A percentile compares a stretch with the other conserved stretches of the same genome.
Conservation (phyloP, 768 basidiomycete species). For the Phlebiopsis flavidoalba region DNA sequence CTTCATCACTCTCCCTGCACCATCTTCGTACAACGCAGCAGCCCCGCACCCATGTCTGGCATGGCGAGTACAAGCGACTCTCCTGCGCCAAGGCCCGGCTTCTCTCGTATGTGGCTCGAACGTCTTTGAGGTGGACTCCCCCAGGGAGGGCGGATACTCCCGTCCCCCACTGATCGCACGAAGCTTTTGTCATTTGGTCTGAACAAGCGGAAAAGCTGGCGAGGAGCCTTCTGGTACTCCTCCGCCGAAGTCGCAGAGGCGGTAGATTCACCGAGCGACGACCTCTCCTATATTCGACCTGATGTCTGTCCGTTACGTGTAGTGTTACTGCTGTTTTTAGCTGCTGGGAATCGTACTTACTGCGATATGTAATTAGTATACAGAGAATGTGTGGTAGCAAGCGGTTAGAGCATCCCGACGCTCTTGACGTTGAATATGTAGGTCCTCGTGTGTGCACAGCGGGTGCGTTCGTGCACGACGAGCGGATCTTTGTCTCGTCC, state of each 20-base stretch:
- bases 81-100: constrained; percentile 67
- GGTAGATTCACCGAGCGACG: constrained; percentile 3
- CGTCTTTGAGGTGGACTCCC: constrained; percentile 41
- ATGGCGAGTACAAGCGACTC: constrained; percentile 39
- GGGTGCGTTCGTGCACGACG: too few relatives aligned
- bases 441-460: constrained; percentile 62
- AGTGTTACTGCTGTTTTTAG: neutral
- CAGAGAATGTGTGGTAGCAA: neutral
- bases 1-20: constrained; percentile 71
- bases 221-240: constrained; percentile 67
- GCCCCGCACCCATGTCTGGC: constrained; percentile 37
- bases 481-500: constrained; percentile 79
- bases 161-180: constrained; percentile 56
- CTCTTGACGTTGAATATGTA: constrained; percentile 70
- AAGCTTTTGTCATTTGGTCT: constrained; percentile 79
- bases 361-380: constrained; percentile 13
- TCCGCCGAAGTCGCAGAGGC: constrained; percentile 45
- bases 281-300: too few relatives aligned
- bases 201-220: constrained; percentile 76
- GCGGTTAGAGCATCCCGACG: constrained; percentile 52
- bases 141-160: constrained; percentile 45
- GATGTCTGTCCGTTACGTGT: neutral
- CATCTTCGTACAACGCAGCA: constrained; percentile 40
- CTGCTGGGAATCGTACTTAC: constrained; percentile 6
- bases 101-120: constrained; percentile 68